Percentiles rank a stretch among this genome's conserved stretches.
phyloP scores from a whole-genome alignment of 1,139 yeast genomes.

The Taiozyma onychis region DNA sequence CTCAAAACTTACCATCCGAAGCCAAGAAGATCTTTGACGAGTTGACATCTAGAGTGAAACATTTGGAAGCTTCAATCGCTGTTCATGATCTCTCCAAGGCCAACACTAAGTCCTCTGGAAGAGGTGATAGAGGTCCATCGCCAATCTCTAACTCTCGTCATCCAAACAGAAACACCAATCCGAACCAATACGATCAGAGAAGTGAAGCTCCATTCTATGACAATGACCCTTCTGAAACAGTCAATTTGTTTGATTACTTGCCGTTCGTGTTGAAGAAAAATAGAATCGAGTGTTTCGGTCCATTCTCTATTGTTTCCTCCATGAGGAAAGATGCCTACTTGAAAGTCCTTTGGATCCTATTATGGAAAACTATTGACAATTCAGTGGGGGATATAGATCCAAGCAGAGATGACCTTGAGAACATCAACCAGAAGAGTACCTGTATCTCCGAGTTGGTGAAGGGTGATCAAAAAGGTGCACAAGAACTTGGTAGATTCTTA shows the following conservation, averaged over 20 bases:
- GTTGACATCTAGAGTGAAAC: conserved; percentile 36
- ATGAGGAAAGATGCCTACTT: conserved; percentile 33
- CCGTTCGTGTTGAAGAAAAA: conserved; percentile 24
- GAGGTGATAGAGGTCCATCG: background rate
- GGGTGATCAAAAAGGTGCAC: conserved; percentile 1
- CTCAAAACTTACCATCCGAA: conserved; percentile 2
- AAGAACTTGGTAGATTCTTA: conserved; percentile 5
- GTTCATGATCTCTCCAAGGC: conserved; percentile 26
- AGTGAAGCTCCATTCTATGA: conserved; percentile 9
- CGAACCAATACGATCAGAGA: background rate
- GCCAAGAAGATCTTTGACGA: conserved; percentile 21
- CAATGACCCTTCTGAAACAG: conserved; percentile 13
- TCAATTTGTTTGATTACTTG: conserved; percentile 25
- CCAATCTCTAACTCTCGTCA: background rate
- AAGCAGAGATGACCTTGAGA: background rate
- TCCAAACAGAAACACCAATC: background rate
- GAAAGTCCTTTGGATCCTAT: conserved; percentile 22
- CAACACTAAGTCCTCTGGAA: background rate
- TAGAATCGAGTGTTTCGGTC: conserved; percentile 33
- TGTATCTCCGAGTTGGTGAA: background rate
- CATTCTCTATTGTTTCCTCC: conserved; percentile 37
- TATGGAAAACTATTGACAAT: conserved; percentile 16
- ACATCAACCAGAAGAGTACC: background rate
- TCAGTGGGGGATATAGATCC: background rate
- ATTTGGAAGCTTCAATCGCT: conserved; percentile 38